phyloP scores from a whole-genome alignment of 2,329 filamentous ascomycete genomes.

The Epichloe sibirici region DNA sequence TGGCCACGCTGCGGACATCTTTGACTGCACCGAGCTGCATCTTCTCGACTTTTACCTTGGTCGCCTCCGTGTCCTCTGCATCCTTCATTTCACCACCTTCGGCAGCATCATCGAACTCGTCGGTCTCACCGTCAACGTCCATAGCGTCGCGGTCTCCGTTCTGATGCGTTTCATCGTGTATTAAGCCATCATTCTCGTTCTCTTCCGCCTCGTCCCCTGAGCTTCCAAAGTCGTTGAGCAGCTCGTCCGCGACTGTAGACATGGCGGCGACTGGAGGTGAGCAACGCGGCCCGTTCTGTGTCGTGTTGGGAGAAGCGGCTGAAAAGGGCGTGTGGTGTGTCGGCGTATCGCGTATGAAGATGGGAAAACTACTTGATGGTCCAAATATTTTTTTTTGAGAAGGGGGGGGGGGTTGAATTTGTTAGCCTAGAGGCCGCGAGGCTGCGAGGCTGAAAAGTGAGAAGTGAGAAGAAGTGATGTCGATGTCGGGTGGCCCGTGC shows the following conservation, averaged over 20 bases:
- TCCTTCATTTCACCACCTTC: constrained; percentile 41
- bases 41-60: constrained; percentile 70
- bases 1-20: constrained; percentile 69
- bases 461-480: constrained; percentile 12
- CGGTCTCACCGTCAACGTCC: constrained; percentile 44
- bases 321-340: neutral
- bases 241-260: constrained; percentile 86
- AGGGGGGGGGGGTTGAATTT: neutral
- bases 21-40: constrained; percentile 62
- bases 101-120: constrained; percentile 40
- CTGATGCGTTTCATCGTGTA: constrained; percentile 27
- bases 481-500: constrained; percentile 9
- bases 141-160: constrained; percentile 32
- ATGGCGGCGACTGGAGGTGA: constrained; percentile 32
- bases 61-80: constrained; percentile 52
- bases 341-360: neutral
- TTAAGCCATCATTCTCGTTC: constrained; percentile 37
- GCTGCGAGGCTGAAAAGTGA: constrained; percentile 16
- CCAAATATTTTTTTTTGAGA: constrained; percentile 11
- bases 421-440: constrained; percentile 1
- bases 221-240: constrained; percentile 58
- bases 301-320: neutral
- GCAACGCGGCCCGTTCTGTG: neutral
- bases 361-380: neutral
- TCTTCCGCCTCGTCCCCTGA: constrained; percentile 66